A percentile compares a stretch with the other conserved stretches of the same genome.
phyloP scores from a whole-genome alignment of 805 yeast genomes.

The Candida palmyrensis region DNA sequence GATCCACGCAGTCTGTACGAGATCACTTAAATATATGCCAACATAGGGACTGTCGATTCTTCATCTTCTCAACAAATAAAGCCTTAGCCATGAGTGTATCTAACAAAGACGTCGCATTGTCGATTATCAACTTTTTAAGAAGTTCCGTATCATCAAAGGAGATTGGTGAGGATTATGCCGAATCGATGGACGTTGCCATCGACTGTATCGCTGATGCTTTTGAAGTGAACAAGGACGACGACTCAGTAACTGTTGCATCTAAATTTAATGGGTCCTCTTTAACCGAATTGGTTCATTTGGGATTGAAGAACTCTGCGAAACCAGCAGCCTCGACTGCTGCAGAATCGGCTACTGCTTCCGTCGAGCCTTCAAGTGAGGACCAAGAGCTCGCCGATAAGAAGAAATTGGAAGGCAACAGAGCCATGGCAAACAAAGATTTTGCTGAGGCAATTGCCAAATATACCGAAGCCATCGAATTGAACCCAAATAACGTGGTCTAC shows the following conservation, averaged over 20 bases:
- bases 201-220: conserved; percentile 90
- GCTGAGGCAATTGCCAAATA: conserved; percentile 69
- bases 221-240: conserved; percentile 53
- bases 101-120: conserved; percentile 64
- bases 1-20: background rate
- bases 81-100: conserved; percentile 45
- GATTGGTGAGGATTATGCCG: conserved; percentile 73
- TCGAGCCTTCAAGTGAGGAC: conserved; percentile 37
- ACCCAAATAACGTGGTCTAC: conserved; percentile 75
- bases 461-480: conserved; percentile 69
- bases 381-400: conserved; percentile 75
- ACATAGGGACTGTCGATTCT: background rate
- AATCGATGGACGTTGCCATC: conserved; percentile 88
- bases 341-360: conserved; percentile 33
- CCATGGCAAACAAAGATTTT: conserved; percentile 75
- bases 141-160: conserved; percentile 53
- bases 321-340: conserved; percentile 13
- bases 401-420: conserved; percentile 84
- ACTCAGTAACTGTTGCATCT: conserved; percentile 24
- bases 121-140: conserved; percentile 70
- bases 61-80: too few species aligned
- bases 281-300: conserved; percentile 35
- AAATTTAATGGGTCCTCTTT: conserved; percentile 47
- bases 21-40: background rate
- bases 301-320: conserved; percentile 5